These are phyloP conservation scores for Vittaforma corneae DNA, from an alignment of 371 early-diverging fungal genomes.

Conservation along the genomic window DNA sequence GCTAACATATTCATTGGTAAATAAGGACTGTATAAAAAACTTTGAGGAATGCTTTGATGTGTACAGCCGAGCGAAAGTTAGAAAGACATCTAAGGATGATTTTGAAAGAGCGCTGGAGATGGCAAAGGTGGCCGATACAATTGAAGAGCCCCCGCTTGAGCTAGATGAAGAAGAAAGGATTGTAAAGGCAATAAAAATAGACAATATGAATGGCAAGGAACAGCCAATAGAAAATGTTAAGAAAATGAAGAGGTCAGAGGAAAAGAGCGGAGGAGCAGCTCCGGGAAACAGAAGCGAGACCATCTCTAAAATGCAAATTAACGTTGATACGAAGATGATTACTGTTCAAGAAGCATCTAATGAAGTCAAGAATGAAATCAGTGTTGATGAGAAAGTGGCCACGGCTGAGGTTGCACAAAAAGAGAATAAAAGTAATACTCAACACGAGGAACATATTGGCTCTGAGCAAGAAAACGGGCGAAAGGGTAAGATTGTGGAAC, in stretches of 20 bases:
- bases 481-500: neutral
- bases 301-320: neutral
- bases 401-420: neutral
- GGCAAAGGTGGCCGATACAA: neutral
- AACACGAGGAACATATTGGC: neutral
- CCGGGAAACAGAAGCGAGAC: neutral
- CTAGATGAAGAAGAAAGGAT: neutral
- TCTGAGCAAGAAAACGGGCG: neutral
- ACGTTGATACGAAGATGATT: neutral
- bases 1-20: slow-evolving; percentile 18
- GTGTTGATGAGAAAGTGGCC: neutral
- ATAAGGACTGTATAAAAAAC: slow-evolving; percentile 1
- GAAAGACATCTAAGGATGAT: neutral
- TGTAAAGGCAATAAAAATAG: neutral
- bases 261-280: neutral
- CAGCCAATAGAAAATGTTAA: neutral
- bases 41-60: slow-evolving; percentile 1
- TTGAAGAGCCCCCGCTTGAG: slow-evolving; percentile 27
- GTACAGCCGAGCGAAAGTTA: neutral
- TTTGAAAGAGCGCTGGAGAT: slow-evolving; percentile 8
- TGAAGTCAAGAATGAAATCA: neutral
- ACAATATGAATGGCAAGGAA: neutral
- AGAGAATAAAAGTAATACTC: neutral
- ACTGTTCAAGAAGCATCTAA: neutral
- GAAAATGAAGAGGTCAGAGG: neutral